phyloP scores from a whole-genome alignment of 208 protist genomes.

The Wallacemonas rigidus region DNA sequence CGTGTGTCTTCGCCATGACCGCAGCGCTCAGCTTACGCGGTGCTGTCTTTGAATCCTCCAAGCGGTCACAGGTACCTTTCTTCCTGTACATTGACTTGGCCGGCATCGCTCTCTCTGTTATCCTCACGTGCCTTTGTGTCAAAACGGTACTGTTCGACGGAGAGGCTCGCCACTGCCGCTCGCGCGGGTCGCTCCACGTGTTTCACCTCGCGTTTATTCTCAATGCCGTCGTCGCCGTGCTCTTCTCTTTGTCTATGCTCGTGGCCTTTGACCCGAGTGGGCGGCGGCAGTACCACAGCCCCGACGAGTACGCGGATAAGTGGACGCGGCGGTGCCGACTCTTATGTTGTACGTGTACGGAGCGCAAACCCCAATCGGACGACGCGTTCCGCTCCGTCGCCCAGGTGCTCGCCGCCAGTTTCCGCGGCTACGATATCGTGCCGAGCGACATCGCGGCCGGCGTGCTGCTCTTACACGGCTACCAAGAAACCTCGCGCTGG shows the following conservation, averaged over 20 bases:
- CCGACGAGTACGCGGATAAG: slow-evolving; percentile 60
- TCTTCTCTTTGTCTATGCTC: slow-evolving; percentile 44
- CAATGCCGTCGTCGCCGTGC: slow-evolving; percentile 31
- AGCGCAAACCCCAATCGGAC: slow-evolving; percentile 25
- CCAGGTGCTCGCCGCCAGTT: slow-evolving; percentile 63
- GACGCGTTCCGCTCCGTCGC: slow-evolving; percentile 64
- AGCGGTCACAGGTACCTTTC: slow-evolving; percentile 50
- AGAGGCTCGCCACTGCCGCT: slow-evolving; percentile 25
- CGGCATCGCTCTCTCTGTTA: slow-evolving; percentile 28
- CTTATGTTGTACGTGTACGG: slow-evolving; percentile 55
- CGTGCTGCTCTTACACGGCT: slow-evolving; percentile 77
- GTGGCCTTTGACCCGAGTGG: slow-evolving; percentile 65
- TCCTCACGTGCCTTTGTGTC: slow-evolving; percentile 30
- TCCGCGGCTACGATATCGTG: slow-evolving; percentile 85
- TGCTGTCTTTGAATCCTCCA: slow-evolving; percentile 67
- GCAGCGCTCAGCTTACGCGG: slow-evolving; percentile 56
- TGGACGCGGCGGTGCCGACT: slow-evolving; percentile 69
- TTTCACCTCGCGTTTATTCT: slow-evolving; percentile 39
- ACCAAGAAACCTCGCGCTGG: slow-evolving; percentile 49
- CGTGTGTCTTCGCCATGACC: slow-evolving; percentile 40
- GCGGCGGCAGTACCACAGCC: slow-evolving; percentile 27
- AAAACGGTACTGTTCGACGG: slow-evolving; percentile 48
- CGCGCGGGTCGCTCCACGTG: slow-evolving; percentile 23
- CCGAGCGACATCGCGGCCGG: slow-evolving; percentile 84
- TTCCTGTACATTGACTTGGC: slow-evolving; percentile 57